Evolutionary conservation across 2,329 filamentous ascomycete genomes (phyloP).

Genomic region (Xylariomycetidae sp.): DNA sequence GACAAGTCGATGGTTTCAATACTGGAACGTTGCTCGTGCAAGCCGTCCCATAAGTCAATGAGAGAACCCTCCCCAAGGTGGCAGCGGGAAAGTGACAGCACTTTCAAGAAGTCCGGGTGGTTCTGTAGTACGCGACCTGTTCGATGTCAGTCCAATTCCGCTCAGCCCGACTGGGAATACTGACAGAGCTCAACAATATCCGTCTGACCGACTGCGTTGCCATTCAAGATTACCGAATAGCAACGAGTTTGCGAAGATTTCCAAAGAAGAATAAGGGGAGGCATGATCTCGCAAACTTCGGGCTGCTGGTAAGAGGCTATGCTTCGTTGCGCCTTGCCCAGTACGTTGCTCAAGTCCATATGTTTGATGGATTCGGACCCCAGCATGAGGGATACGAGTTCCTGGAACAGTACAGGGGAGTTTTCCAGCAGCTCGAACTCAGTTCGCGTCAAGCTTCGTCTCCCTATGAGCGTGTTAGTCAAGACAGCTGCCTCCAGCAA

Average conservation of each 20-base stretch:
- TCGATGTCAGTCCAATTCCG: constrained; percentile 4
- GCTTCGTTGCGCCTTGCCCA: constrained; percentile 19
- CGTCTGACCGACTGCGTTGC: constrained; percentile 38
- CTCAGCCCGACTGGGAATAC: constrained; percentile 5
- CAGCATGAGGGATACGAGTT: constrained; percentile 50
- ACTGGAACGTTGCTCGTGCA: constrained; percentile 38
- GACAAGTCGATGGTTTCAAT: constrained; percentile 47
- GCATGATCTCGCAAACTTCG: constrained; percentile 33
- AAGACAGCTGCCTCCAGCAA: too few species aligned
- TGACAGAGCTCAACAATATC: constrained; percentile 47
- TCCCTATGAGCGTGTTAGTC: constrained; percentile 20
- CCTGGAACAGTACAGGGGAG: constrained; percentile 48
- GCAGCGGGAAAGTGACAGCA: constrained; percentile 46
- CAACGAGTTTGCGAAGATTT: constrained; percentile 41
- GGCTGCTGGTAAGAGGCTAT: constrained; percentile 3
- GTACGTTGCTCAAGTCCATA: constrained; percentile 45
- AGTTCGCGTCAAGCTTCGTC: constrained; percentile 39
- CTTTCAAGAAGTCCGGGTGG: constrained; percentile 34
- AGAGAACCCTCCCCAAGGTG: constrained; percentile 44
- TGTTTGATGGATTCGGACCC: constrained; percentile 49
- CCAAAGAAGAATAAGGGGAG: constrained; percentile 44
- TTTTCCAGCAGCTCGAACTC: constrained; percentile 42
- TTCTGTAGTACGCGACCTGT: constrained; percentile 24
- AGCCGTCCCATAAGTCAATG: constrained; percentile 39
- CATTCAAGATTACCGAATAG: constrained; percentile 44